Evolutionary conservation across 208 protist genomes (phyloP), one percentile per base, ranked within the genome.

Genomic region (Trypanosoma boissoni): DNA sequence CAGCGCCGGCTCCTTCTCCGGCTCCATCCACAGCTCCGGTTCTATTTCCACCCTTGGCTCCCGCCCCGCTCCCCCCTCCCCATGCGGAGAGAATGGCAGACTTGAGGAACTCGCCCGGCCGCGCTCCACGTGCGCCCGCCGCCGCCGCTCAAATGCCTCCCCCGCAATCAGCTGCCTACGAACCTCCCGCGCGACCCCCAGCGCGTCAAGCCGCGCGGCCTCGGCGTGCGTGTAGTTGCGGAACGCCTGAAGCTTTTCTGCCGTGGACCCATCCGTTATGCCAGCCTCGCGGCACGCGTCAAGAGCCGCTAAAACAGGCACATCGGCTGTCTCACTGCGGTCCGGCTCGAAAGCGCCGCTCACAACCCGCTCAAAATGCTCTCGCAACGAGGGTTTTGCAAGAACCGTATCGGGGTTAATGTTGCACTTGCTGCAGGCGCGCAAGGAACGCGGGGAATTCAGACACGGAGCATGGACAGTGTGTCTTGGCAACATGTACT

Each of bases 401-500:
- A 71, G 39, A 7, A 28, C 39, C 0, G 26, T 20, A 41, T 50
- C 5, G 26, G 64, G 57, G 42, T 64, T 56, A 27, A 71, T 45
- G 28, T 41, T 32, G 27, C 64, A 71, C n/a, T 54, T 5, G 6
- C 16, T 42, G 31, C 56, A 71, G 16, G 64, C 64, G 14, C 41
- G 55, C n/a, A 71, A 32, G 21, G 64, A 71, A 9, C 57, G 64
- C 2, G 64, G 64, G 18, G 64, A 71, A 32, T 71, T 39, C 10
- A 71, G 46, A 21, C 2, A n/a, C 34, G 48, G 64, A 14, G 56
- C 14, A 16, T 24, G 4, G 8, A 7, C 8, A 21, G 27, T 6
- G 0, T 42, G 2, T 20, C 34, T 26, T 36, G 10, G 41, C 16
- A 5, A 29, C 2, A 14, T 34, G 16, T 20, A 2, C 12, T 24